A percentile compares a stretch with the other conserved stretches of the same genome.
Conservation (phyloP, 768 basidiomycete species). For the Panellus pusillus region DNA sequence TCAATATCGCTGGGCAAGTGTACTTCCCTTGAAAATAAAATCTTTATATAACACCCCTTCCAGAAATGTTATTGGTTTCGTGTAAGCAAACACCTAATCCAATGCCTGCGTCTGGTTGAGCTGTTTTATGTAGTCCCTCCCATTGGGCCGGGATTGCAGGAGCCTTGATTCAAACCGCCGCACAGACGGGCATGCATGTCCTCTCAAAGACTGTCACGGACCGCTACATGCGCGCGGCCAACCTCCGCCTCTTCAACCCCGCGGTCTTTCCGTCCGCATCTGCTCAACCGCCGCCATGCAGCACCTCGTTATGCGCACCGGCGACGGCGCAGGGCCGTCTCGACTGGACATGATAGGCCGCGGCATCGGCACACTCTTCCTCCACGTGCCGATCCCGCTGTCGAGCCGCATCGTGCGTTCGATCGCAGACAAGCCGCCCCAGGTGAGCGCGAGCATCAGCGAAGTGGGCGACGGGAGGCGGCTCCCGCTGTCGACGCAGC, state of each 20-base stretch:
- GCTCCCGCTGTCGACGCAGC: conserved; percentile 16
- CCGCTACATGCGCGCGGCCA: conserved; percentile 26
- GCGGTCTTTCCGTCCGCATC: conserved; percentile 25
- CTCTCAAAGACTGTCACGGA: conserved; percentile 27
- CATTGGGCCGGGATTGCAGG: conserved; percentile 26
- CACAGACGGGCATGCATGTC: conserved; percentile 23
- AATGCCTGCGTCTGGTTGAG: neutral
- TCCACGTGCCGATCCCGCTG: conserved; percentile 17
- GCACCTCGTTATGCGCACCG: conserved; percentile 17
- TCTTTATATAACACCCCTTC: neutral
- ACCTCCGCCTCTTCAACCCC: conserved; percentile 24
- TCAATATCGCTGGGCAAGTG: conserved; percentile 17
- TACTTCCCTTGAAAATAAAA: no score
- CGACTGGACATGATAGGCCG: conserved; percentile 20
- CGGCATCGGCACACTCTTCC: conserved; percentile 16
- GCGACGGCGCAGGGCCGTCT: conserved; percentile 7
- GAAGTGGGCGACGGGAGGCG: conserved; percentile 4
- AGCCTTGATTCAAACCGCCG: conserved; percentile 15
- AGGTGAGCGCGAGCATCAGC: conserved; percentile 16
- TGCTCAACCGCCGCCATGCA: conserved; percentile 27
- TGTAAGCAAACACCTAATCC: conserved; percentile 15
- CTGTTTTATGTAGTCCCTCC: conserved; percentile 13
- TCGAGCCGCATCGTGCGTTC: conserved; percentile 19
- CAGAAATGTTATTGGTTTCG: conserved; percentile 23
- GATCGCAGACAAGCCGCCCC: conserved; percentile 19